phyloP scores from a whole-genome alignment of 78 protist genomes.

The Polysphondylium violaceum region DNA sequence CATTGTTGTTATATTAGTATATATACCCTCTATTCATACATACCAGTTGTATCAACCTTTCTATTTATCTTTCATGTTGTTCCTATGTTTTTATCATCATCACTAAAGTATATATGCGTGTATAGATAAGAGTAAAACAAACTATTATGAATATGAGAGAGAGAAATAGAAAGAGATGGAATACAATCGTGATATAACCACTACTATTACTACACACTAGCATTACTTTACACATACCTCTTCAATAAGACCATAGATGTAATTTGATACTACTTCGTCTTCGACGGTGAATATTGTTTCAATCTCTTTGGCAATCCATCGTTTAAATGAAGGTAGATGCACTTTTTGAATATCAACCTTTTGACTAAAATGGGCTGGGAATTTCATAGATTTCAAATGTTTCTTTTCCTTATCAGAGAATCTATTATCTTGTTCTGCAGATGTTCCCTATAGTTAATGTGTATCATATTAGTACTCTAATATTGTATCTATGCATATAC shows the following conservation, averaged over 20 bases:
- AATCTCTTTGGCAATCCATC: conserved; percentile 44
- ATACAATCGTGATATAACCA: too few species aligned
- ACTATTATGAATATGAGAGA: background rate
- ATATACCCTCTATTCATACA: too few species aligned
- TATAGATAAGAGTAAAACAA: background rate
- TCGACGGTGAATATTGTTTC: background rate
- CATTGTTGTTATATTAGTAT: too few species aligned
- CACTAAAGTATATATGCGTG: background rate
- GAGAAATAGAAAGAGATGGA: too few species aligned
- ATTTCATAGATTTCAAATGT: conserved; percentile 74
- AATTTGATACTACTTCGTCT: conserved; percentile 36
- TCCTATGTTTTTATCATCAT: background rate
- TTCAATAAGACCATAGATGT: conserved; percentile 19
- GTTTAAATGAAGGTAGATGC: conserved; percentile 45
- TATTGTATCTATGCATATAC: background rate
- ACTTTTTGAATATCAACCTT: conserved; percentile 70
- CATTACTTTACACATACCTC: too few species aligned
- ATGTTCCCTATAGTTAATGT: conserved; percentile 75
- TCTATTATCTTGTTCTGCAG: conserved; percentile 87
- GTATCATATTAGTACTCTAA: background rate
- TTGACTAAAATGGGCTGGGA: conserved; percentile 64
- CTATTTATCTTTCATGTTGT: conserved; percentile 1
- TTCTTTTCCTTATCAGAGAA: conserved; percentile 89
- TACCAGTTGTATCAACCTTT: too few species aligned
- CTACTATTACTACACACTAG: too few species aligned